These are phyloP conservation scores for Parathielavia appendiculata DNA, from an alignment of 495 filamentous ascomycete species.

Conservation along the genomic window DNA sequence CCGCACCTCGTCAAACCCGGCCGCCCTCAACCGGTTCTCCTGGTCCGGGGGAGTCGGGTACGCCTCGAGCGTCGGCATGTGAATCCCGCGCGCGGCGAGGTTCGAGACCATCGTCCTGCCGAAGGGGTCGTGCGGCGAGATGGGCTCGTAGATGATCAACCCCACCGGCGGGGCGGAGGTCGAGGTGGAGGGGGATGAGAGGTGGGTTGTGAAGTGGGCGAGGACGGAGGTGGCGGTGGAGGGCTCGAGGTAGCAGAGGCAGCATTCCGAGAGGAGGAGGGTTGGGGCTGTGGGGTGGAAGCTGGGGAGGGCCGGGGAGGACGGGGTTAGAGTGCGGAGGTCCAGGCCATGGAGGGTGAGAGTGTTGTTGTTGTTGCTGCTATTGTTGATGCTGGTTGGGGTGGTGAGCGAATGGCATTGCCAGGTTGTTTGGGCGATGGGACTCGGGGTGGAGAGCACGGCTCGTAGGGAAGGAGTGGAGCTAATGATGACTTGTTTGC, in stretches of 20 bases:
- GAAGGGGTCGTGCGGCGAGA: slow-evolving; percentile 76
- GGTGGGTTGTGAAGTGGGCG: slow-evolving; percentile 53
- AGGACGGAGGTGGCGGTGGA: slow-evolving; percentile 58
- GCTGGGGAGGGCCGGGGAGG: slow-evolving; percentile 22
- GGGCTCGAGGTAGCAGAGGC: slow-evolving; percentile 77
- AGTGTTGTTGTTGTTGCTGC: slow-evolving; percentile 50
- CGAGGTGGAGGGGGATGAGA: slow-evolving; percentile 34
- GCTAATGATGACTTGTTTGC: slow-evolving; percentile 49
- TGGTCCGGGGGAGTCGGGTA: slow-evolving; percentile 65
- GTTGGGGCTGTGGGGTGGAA: slow-evolving; percentile 58
- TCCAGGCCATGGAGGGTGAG: slow-evolving; percentile 83
- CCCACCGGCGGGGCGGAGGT: slow-evolving; percentile 40
- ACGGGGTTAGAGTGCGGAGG: slow-evolving; percentile 55
- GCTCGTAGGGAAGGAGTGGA: slow-evolving; percentile 26
- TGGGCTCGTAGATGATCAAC: slow-evolving; percentile 83
- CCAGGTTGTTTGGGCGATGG: slow-evolving; percentile 27
- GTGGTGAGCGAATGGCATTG: slow-evolving; percentile 50
- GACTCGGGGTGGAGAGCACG: slow-evolving; percentile 27
- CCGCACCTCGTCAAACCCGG: slow-evolving; percentile 58
- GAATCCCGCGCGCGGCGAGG: slow-evolving; percentile 76
- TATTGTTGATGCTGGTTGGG: too few species aligned
- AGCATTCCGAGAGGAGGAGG: slow-evolving; percentile 86
- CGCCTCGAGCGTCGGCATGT: slow-evolving; percentile 70
- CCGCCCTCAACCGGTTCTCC: slow-evolving; percentile 53
- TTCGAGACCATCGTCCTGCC: slow-evolving; percentile 88